Evolutionary conservation across 371 early-diverging fungal genomes (phyloP).

Genomic region (Sporodiniella umbellata): DNA sequence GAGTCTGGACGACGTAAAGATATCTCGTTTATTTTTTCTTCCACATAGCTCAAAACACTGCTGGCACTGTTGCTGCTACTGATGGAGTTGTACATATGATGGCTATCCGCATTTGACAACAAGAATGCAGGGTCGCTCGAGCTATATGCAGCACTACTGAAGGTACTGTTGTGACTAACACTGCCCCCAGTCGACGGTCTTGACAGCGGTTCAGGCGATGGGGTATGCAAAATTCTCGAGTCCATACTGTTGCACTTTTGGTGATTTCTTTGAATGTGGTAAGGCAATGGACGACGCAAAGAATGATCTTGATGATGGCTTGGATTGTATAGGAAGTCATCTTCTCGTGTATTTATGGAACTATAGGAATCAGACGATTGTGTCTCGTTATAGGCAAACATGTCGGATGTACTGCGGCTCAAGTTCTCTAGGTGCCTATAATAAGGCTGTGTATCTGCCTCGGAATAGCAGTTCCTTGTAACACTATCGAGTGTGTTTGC

Average conservation of each 20-base stretch:
- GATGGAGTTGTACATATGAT: neutral
- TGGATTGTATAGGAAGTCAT: slow-evolving; percentile 2
- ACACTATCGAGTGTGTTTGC: neutral
- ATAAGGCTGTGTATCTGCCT: neutral
- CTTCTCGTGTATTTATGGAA: neutral
- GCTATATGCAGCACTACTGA: slow-evolving; percentile 7
- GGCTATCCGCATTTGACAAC: neutral
- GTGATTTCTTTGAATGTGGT: neutral
- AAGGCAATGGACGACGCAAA: neutral
- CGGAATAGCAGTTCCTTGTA: neutral
- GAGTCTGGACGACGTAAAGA: neutral
- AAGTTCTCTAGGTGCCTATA: too few relatives aligned
- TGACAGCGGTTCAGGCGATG: slow-evolving; percentile 9
- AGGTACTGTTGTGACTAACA: slow-evolving; percentile 10
- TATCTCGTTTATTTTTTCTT: slow-evolving; percentile 5
- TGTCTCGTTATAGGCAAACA: slow-evolving; percentile 3
- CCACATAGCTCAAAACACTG: slow-evolving; percentile 12
- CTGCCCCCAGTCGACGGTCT: slow-evolving; percentile 19
- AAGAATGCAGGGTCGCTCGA: neutral
- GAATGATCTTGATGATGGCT: slow-evolving; percentile 13
- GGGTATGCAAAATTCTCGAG: neutral
- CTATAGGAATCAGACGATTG: slow-evolving; percentile 12
- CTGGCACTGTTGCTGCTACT: slow-evolving; percentile 9
- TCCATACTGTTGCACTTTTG: neutral
- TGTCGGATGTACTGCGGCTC: neutral